These are phyloP conservation scores for Xylaria digitata DNA, from an alignment of 2,329 filamentous ascomycete species.

Conservation along the genomic window DNA sequence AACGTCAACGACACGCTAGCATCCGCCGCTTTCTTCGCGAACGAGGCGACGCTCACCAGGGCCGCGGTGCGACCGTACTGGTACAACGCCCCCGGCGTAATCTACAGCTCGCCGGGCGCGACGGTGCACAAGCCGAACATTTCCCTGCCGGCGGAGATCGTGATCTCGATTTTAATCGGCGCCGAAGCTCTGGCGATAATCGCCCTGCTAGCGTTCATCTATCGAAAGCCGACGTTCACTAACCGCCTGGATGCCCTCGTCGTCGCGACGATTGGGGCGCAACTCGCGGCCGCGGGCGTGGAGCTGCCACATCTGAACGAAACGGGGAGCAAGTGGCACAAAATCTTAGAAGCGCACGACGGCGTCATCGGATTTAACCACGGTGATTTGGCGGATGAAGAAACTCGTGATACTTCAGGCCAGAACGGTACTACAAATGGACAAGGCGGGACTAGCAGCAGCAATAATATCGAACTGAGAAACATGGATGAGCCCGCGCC, in stretches of 20 bases:
- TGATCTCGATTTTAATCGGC: constrained; percentile 2
- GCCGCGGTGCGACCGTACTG: background rate
- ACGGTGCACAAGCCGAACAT: constrained; percentile 1
- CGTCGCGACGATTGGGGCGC: constrained; percentile 12
- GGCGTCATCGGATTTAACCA: constrained; percentile 13
- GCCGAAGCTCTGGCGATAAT: background rate
- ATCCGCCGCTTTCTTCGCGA: background rate
- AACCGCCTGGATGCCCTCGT: constrained; percentile 6
- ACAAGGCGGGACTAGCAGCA: too few relatives aligned
- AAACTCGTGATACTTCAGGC: background rate
- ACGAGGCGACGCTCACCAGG: constrained; percentile 10
- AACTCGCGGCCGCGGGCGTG: constrained; percentile 1
- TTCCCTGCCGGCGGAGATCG: background rate
- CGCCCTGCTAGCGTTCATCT: background rate
- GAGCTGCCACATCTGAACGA: constrained; percentile 6
- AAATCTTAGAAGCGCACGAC: background rate
- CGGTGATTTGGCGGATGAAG: constrained; percentile 3
- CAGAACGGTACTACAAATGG: background rate
- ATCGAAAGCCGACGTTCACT: constrained; percentile 6
- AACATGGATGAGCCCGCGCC: background rate
- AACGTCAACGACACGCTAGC: background rate
- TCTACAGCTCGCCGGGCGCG: background rate
- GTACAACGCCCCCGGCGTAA: background rate
- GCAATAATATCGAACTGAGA: background rate
- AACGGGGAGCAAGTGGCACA: background rate